These are phyloP conservation scores for Phaffia rhodozyma DNA, from an alignment of 1,284 basidiomycete species.

Conservation along the genomic window DNA sequence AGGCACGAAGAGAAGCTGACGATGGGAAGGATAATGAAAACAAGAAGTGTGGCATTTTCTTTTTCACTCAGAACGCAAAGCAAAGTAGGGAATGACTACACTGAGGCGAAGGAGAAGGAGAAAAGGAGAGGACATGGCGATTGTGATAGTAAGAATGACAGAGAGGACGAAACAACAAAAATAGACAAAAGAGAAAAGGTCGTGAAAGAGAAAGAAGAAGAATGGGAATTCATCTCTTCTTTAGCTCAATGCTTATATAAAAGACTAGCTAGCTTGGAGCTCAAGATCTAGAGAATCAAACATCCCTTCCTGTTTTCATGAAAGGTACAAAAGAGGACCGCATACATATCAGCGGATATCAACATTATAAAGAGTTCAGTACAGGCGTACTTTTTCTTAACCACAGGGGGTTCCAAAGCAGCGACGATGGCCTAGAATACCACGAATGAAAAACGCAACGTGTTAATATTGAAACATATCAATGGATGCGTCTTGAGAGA, in stretches of 20 bases:
- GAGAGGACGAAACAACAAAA: background rate
- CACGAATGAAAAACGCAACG: slow-evolving; percentile 16
- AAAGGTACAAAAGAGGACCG: background rate
- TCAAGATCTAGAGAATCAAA: slow-evolving; percentile 3
- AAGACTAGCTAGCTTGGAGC: background rate
- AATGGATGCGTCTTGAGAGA: background rate
- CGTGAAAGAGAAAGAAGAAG: background rate
- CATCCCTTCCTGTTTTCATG: slow-evolving; percentile 2
- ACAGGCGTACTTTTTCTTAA: slow-evolving; percentile 73
- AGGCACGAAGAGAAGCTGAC: background rate
- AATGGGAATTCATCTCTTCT: background rate
- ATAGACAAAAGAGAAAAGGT: background rate
- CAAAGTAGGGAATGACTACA: background rate
- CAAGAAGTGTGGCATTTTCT: background rate
- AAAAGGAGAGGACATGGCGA: background rate
- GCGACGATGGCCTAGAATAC: slow-evolving; percentile 80
- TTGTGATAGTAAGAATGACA: background rate
- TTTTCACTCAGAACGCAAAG: background rate
- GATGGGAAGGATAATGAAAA: no score
- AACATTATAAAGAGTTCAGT: slow-evolving; percentile 40
- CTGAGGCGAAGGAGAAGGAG: background rate
- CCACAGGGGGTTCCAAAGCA: slow-evolving; percentile 88
- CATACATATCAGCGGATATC: background rate
- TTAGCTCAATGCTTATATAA: background rate
- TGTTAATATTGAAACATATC: background rate